A percentile compares a stretch with the other conserved stretches of the same genome.
Evolutionary conservation across 1,284 basidiomycete species (phyloP).

Genomic region (Ceratobasidium theobromae): DNA sequence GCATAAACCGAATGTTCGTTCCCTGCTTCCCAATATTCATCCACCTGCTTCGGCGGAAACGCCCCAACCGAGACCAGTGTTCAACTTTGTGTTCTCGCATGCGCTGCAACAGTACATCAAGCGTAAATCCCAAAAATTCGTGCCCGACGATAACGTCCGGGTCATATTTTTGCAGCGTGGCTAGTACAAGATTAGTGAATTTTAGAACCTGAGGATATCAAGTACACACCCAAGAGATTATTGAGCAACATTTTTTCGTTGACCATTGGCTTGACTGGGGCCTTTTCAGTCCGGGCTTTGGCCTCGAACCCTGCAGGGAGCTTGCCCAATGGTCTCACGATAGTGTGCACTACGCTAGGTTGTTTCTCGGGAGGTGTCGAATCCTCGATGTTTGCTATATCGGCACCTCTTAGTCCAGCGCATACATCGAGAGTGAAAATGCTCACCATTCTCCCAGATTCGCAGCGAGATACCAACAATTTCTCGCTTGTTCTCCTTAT

Average conservation of each 20-base stretch:
- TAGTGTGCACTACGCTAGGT: constrained; percentile 81
- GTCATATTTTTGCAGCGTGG: constrained; percentile 81
- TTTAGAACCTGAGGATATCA: neutral
- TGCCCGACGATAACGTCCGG: constrained; percentile 96
- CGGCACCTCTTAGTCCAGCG: neutral
- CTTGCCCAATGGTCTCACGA: constrained; percentile 88
- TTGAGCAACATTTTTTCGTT: constrained; percentile 88
- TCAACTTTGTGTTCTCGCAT: constrained; percentile 89
- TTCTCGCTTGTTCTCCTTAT: constrained; percentile 91
- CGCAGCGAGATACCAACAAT: constrained; percentile 83
- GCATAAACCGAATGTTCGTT: constrained; percentile 79
- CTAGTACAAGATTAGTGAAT: constrained; percentile 41
- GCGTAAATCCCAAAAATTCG: constrained; percentile 88
- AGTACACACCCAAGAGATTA: constrained; percentile 65
- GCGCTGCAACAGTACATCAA: constrained; percentile 89
- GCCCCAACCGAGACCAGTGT: constrained; percentile 91
- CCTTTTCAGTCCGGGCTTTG: constrained; percentile 61
- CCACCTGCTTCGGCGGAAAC: constrained; percentile 86
- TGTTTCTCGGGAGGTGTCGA: constrained; percentile 84
- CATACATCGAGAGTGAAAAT: neutral
- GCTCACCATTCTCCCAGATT: constrained; percentile 84
- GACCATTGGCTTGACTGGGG: constrained; percentile 72
- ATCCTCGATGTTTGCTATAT: constrained; percentile 80
- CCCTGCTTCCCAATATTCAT: constrained; percentile 76
- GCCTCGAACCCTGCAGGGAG: constrained; percentile 87